A percentile compares a stretch with the other conserved stretches of the same genome.
These are phyloP conservation scores for Claviceps humidiphila DNA, from an alignment of 2,329 filamentous ascomycete genomes.

Conservation along the genomic window DNA sequence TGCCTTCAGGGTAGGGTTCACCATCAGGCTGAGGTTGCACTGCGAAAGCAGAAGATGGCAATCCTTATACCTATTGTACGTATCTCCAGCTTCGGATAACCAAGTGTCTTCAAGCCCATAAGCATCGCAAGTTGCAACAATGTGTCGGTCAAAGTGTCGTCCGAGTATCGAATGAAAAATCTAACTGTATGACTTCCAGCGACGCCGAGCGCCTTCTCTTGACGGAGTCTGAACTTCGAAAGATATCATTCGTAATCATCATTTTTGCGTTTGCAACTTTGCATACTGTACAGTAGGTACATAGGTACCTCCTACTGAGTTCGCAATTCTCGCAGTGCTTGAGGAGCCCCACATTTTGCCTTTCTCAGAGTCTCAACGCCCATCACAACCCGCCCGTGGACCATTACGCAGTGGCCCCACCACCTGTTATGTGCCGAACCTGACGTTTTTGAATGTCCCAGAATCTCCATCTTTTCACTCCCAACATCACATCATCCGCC, in stretches of 20 bases:
- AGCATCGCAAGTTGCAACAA: background rate
- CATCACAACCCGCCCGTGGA: background rate
- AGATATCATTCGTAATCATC: too few species aligned
- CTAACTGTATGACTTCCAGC: too few species aligned
- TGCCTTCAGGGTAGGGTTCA: background rate
- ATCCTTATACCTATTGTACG: background rate
- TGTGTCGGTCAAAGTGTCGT: too few species aligned
- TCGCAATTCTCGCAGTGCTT: background rate
- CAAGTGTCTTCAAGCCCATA: background rate
- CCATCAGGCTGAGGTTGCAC: background rate
- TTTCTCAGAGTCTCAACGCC: constrained; percentile 1
- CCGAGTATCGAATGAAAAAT: too few species aligned
- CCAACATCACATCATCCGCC: constrained; percentile 12
- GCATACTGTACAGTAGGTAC: too few species aligned
- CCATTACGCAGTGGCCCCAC: constrained; percentile 26
- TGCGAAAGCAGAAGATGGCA: background rate
- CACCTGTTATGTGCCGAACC: constrained; percentile 20
- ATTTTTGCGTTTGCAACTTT: too few species aligned
- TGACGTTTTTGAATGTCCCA: constrained; percentile 22
- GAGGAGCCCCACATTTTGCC: too few species aligned
- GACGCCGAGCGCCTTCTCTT: too few species aligned
- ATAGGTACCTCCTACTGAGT: background rate
- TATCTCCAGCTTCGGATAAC: background rate
- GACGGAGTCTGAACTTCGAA: too few species aligned
- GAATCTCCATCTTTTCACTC: constrained; percentile 14